These are phyloP conservation scores for Colletotrichum scovillei DNA, from an alignment of 2,329 filamentous ascomycete species.

Conservation along the genomic window DNA sequence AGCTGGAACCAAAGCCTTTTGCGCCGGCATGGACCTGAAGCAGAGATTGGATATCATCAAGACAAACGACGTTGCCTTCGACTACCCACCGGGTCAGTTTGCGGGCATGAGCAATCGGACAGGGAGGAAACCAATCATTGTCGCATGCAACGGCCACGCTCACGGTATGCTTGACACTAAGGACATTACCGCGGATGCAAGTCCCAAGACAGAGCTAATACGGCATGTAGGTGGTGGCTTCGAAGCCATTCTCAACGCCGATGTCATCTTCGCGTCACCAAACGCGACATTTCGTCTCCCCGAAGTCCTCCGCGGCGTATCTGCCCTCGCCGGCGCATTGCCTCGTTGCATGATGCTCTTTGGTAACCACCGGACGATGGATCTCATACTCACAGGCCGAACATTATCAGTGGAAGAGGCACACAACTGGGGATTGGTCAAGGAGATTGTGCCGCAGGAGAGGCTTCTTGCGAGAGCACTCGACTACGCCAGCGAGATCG, in stretches of 20 bases:
- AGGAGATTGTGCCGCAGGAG: slow-evolving; percentile 45
- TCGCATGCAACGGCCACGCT: slow-evolving; percentile 46
- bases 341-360: slow-evolving; percentile 56
- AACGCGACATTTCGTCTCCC: slow-evolving; percentile 66
- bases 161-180: slow-evolving; percentile 40
- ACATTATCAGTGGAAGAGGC: slow-evolving; percentile 42
- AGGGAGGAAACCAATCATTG: slow-evolving; percentile 46
- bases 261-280: slow-evolving; percentile 66
- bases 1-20: slow-evolving; percentile 61
- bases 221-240: slow-evolving; percentile 43
- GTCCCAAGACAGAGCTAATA: background rate
- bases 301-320: slow-evolving; percentile 68
- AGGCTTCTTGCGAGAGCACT: slow-evolving; percentile 43
- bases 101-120: slow-evolving; percentile 48
- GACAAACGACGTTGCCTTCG: slow-evolving; percentile 42
- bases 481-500: slow-evolving; percentile 45
- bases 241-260: slow-evolving; percentile 55
- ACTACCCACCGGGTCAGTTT: slow-evolving; percentile 48
- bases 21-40: slow-evolving; percentile 65
- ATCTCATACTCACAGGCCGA: slow-evolving; percentile 45
- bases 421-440: slow-evolving; percentile 45
- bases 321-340: slow-evolving; percentile 66
- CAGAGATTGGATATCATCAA: slow-evolving; percentile 51
- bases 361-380: slow-evolving; percentile 48
- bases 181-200: background rate